Base-by-base conservation (phyloP, 2,329 filamentous ascomycete species). In the Fusarium transvaalense region DNA sequence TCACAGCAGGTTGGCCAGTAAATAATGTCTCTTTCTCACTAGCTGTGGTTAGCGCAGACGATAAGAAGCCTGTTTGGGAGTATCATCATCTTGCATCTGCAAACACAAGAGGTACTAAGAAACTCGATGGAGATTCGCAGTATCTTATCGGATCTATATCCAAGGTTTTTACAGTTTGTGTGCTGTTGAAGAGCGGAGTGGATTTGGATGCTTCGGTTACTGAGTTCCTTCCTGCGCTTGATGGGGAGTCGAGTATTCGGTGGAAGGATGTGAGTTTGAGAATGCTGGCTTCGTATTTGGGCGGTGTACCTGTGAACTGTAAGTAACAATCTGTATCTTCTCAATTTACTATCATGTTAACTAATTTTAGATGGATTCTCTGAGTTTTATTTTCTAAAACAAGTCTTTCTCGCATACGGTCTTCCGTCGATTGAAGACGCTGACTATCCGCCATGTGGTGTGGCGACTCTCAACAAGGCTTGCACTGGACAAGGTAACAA, bases 71-170 rank as follows among this genome's bases (percentile, higher is more conserved):
- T 2, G 27, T 82, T 9, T 83, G 80, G 80, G 78, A 82, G 54
- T 81, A 80, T 47, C 81, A 82, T 43, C 79, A 82, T 47, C 74
- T 79, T 2, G 76, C 76, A 5, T 54, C 72, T 3, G 68, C 53
- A 6, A 82, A 81, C 27, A 65, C 72, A 8, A 72, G 76, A n/a
- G 80, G 79, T 21, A 79, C 79, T 1, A 71, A 74, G 27, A 10
- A 71, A 1, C 38, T 81, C 1, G 63, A 76, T 21, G 71, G 76
- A 1, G 71, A 80, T 55, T 80, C 79, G 0, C 80, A 82, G 66
- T 83, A 82, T 39, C 72, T 82, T 5, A 76, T 83, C 32, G 82
- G 80, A 0, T 82, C 79, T 0, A 68, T 82, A 8, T 77, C 77
- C 0, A 83, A 83, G 19, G 74, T 80, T 0, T 69, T 83, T 27